phyloP scores from a whole-genome alignment of 176 grass and related monocot genomes.

The Cymbopogon citratus region DNA sequence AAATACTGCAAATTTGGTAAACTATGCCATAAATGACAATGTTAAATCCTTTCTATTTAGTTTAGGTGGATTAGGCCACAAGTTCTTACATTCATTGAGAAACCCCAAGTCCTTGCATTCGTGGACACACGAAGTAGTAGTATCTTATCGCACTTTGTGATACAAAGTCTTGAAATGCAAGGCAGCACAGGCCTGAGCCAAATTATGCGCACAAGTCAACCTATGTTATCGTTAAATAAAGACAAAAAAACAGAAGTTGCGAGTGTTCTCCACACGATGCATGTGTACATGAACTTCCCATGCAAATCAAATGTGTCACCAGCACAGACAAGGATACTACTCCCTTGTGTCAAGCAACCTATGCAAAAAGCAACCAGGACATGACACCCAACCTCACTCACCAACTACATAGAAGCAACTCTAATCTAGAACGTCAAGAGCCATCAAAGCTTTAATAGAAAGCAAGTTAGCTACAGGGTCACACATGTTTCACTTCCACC shows the following conservation, averaged over 20 bases:
- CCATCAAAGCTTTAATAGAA: neutral
- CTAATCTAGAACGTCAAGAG: neutral
- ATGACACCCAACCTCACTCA: neutral
- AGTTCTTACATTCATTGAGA: neutral
- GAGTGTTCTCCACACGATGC: neutral
- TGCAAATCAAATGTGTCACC: neutral
- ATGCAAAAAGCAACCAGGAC: constrained; percentile 18
- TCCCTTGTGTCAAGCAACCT: constrained; percentile 19
- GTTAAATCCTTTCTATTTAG: neutral
- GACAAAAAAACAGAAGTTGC: neutral
- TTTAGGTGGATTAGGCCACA: neutral
- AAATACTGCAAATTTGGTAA: neutral
- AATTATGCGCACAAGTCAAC: constrained; percentile 10
- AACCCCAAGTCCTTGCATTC: too few species aligned
- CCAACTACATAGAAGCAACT: constrained; percentile 9
- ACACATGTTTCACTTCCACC: neutral
- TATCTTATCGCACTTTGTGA: neutral
- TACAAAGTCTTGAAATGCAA: neutral
- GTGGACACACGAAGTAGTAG: neutral
- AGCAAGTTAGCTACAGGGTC: constrained; percentile 4
- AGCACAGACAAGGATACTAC: constrained; percentile 27
- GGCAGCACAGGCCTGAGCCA: neutral
- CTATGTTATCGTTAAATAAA: neutral
- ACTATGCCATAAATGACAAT: neutral
- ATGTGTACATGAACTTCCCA: neutral